Conservation (phyloP, 441 rosid genomes). For the Metrosideros polymorpha region DNA sequence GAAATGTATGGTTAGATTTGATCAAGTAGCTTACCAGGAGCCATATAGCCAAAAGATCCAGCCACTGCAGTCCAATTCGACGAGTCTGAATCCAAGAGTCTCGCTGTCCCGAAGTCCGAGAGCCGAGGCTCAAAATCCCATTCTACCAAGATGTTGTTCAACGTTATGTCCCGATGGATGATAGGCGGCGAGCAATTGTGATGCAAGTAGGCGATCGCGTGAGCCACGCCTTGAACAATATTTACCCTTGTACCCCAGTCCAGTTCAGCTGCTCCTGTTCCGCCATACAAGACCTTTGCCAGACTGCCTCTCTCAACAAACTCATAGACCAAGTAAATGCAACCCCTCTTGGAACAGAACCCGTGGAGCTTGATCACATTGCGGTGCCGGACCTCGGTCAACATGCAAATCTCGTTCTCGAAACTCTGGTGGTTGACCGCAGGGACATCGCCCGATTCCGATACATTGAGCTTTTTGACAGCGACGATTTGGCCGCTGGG, state of each 20-base stretch:
- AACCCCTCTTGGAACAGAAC: conserved; percentile 35
- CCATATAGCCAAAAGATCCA: conserved; percentile 63
- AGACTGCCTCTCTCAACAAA: conserved; percentile 45
- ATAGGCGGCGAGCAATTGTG: conserved; percentile 48
- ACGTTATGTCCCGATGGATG: conserved; percentile 47
- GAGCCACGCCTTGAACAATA: conserved; percentile 50
- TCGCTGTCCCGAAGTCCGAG: conserved; percentile 58
- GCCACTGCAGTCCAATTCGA: conserved; percentile 50
- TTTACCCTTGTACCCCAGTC: conserved; percentile 38
- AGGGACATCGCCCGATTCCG: conserved; percentile 30
- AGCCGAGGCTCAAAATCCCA: conserved; percentile 36
- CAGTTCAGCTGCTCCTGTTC: conserved; percentile 21
- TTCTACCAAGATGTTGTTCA: conserved; percentile 48
- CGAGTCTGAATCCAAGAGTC: conserved; percentile 31
- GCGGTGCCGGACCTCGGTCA: conserved; percentile 52
- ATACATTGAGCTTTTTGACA: conserved; percentile 37
- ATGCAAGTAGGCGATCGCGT: conserved; percentile 58
- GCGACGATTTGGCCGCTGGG: conserved; percentile 43
- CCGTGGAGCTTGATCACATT: conserved; percentile 58
- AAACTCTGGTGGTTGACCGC: conserved; percentile 30
- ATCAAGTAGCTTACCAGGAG: conserved; percentile 38
- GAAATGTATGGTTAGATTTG: not conserved
- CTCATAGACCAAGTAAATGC: conserved; percentile 51
- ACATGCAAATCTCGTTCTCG: conserved; percentile 45
- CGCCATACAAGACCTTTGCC: conserved; percentile 26